Percentiles rank a stretch among this genome's conserved stretches.
phyloP scores from a whole-genome alignment of 1,139 yeast genomes.

The Suhomyces bolitotheri region DNA sequence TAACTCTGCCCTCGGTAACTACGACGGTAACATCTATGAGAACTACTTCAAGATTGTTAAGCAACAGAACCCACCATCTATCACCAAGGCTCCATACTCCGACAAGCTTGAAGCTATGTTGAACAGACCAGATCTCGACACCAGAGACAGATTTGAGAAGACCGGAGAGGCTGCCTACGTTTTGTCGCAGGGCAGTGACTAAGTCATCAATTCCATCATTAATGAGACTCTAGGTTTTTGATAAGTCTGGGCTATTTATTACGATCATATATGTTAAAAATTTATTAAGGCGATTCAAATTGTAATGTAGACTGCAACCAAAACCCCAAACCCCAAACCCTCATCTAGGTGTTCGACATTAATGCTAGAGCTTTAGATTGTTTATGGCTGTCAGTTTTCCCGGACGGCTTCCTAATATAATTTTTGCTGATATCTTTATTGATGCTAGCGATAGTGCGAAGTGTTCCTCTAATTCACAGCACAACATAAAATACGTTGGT shows the following conservation, averaged over 20 bases:
- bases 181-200: constrained; percentile 25
- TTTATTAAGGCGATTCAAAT: no score
- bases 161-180: constrained; percentile 41
- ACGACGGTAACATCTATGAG: constrained; percentile 84
- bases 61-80: constrained; percentile 51
- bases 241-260: constrained; percentile 9
- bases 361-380: no score
- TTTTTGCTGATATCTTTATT: no score
- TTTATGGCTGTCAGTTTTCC: no score
- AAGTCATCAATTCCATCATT: no score
- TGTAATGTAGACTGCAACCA: no score
- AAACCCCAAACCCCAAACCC: no score
- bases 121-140: constrained; percentile 49
- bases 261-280: constrained; percentile 4
- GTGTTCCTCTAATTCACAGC: no score
- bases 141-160: constrained; percentile 51
- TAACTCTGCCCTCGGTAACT: constrained; percentile 82
- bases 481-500: no score
- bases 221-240: constrained; percentile 12
- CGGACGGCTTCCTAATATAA: no score
- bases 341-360: no score
- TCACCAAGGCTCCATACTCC: constrained; percentile 63
- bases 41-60: constrained; percentile 63
- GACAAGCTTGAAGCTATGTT: constrained; percentile 52
- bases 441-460: no score